Evolutionary conservation across 768 basidiomycete genomes (phyloP).

Genomic region (Calocybe cyanea): DNA sequence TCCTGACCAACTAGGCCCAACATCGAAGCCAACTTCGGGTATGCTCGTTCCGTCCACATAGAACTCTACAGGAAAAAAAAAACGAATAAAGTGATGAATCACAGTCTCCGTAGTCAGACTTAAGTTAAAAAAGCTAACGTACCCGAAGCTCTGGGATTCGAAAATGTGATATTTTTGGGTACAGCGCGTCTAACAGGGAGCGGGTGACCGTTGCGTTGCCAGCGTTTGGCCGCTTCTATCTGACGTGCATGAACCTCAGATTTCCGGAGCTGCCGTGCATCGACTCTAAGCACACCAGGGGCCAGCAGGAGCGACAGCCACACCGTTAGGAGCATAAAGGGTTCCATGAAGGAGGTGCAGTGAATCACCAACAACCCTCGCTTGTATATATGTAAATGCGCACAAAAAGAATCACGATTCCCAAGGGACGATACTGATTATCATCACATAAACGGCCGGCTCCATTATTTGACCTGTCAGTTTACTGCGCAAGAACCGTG

Average conservation of each 20-base stretch:
- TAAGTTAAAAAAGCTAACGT: conserved; percentile 14
- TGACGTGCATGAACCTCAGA: conserved; percentile 42
- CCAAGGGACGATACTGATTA: no score
- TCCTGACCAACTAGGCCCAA: conserved; percentile 75
- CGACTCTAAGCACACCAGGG: conserved; percentile 16
- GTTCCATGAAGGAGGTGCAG: no score
- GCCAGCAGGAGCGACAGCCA: conserved; percentile 14
- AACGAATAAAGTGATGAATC: neutral
- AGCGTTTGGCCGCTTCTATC: conserved; percentile 44
- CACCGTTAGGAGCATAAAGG: conserved; percentile 10
- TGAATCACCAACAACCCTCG: no score
- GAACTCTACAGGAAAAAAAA: conserved; percentile 65
- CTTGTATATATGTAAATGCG: no score
- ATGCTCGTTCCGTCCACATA: conserved; percentile 64
- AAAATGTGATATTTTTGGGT: conserved; percentile 67
- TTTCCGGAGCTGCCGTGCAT: conserved; percentile 34
- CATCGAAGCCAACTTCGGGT: conserved; percentile 67
- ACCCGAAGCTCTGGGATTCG: conserved; percentile 63
- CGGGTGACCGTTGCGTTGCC: conserved; percentile 15
- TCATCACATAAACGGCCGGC: no score
- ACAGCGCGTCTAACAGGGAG: conserved; percentile 14
- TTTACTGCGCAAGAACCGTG: no score
- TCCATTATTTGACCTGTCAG: no score
- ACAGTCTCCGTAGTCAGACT: neutral
- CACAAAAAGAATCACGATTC: no score